phyloP scores from a whole-genome alignment of 2,329 filamentous ascomycete species.

The Emergomyces pasteurianus region DNA sequence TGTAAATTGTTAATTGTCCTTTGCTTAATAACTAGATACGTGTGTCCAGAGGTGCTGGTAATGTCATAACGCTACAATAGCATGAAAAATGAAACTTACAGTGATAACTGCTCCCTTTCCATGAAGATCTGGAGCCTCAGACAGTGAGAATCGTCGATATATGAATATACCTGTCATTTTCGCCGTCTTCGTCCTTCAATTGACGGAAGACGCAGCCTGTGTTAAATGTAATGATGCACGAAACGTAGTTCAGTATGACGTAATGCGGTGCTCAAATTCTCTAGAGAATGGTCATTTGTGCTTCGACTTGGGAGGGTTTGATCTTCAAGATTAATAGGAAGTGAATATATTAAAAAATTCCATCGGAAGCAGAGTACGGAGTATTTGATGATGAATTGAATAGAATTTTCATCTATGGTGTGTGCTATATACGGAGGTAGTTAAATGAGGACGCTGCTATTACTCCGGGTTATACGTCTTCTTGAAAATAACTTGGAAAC shows the following conservation, averaged over 20 bases:
- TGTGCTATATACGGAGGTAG: no score
- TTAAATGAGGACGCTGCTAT: no score
- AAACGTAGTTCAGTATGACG: not conserved
- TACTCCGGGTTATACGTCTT: no score
- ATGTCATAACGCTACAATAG: no score
- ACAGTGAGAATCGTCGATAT: constrained; percentile 17
- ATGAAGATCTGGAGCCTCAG: constrained; percentile 16
- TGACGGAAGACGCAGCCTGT: not conserved
- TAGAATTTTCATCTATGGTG: not conserved
- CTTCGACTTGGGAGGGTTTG: no score
- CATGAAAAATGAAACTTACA: constrained; percentile 9
- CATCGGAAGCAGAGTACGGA: not conserved
- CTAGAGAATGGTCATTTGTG: no score
- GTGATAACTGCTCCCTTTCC: constrained; percentile 22
- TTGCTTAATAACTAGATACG: not conserved
- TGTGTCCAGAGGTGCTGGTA: not conserved
- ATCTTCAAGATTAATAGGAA: not conserved
- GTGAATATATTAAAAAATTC: not conserved
- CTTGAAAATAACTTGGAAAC: not conserved
- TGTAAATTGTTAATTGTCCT: not conserved
- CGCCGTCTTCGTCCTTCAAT: not conserved
- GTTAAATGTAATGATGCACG: no score
- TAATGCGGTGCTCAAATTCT: no score
- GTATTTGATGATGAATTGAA: not conserved
- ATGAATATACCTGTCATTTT: constrained; percentile 19